These are phyloP conservation scores for Neonectria sp. DNA, from an alignment of 2,329 filamentous ascomycete species.

Conservation along the genomic window DNA sequence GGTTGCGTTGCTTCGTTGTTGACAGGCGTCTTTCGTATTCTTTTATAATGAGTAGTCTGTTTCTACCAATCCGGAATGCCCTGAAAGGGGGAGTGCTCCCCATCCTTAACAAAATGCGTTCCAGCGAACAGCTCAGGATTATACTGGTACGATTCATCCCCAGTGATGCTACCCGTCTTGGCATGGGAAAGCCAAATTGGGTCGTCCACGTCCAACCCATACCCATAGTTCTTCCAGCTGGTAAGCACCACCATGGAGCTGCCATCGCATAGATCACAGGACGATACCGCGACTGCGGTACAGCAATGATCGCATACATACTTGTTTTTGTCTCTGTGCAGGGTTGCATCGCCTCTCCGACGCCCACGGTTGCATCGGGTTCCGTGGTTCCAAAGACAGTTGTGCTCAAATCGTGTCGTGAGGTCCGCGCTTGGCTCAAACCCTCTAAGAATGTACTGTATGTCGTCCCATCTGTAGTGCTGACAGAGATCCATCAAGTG, in stretches of 20 bases:
- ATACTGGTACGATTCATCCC: background rate
- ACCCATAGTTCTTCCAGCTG: slow-evolving; percentile 1
- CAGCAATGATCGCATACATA: background rate
- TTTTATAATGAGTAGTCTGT: background rate
- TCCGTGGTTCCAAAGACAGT: background rate
- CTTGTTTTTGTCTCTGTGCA: background rate
- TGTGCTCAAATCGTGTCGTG: background rate
- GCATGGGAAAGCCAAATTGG: background rate
- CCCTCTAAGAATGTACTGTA: background rate
- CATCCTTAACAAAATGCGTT: background rate
- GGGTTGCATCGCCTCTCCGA: background rate
- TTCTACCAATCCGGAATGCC: background rate
- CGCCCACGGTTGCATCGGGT: background rate
- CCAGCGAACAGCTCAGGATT: background rate
- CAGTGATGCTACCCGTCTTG: background rate
- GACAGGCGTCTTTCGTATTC: background rate
- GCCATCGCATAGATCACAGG: background rate
- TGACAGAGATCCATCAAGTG: background rate
- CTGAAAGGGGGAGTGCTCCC: background rate
- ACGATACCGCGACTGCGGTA: background rate
- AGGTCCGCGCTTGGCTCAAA: background rate
- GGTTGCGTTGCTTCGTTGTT: background rate
- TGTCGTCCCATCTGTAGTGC: background rate
- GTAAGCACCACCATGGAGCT: background rate
- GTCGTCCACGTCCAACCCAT: background rate